phyloP scores from a whole-genome alignment of 2,329 filamentous ascomycete genomes.

The Leptographium galeiforme region DNA sequence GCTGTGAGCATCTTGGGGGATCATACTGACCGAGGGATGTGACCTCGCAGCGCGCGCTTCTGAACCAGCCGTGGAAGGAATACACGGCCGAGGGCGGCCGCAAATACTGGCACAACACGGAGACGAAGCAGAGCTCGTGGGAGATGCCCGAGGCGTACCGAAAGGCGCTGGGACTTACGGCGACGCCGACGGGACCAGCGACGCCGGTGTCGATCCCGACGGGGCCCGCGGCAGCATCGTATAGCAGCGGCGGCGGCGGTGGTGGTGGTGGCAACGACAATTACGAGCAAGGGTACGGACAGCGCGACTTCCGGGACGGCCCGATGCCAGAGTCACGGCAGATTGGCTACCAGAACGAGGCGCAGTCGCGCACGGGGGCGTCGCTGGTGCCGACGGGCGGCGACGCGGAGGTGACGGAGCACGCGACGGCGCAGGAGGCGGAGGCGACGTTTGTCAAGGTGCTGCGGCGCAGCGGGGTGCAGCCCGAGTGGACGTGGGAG shows the following conservation, averaged over 20 bases:
- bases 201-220: conserved; percentile 19
- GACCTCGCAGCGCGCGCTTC: conserved; percentile 53
- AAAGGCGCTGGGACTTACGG: conserved; percentile 51
- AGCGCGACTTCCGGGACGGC: conserved; percentile 13
- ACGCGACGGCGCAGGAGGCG: conserved; percentile 69
- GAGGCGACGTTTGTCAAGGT: conserved; percentile 89
- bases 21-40: conserved; percentile 1
- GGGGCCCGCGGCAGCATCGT: conserved; percentile 20
- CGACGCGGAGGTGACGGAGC: conserved; percentile 64
- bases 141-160: conserved; percentile 80
- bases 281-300: conserved; percentile 1
- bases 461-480: conserved; percentile 69
- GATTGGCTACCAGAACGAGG: conserved; percentile 22
- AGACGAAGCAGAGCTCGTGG: conserved; percentile 89
- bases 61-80: conserved; percentile 83
- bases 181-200: conserved; percentile 29
- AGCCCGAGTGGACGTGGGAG: conserved; percentile 87
- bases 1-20: neutral
- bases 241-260: conserved; percentile 10
- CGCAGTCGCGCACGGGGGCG: conserved; percentile 31
- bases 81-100: conserved; percentile 75
- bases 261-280: neutral
- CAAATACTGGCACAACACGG: conserved; percentile 91
- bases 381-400: conserved; percentile 48
- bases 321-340: conserved; percentile 42